Base-by-base conservation (phyloP, 768 basidiomycete species). In the Tulasnella sp. region DNA sequence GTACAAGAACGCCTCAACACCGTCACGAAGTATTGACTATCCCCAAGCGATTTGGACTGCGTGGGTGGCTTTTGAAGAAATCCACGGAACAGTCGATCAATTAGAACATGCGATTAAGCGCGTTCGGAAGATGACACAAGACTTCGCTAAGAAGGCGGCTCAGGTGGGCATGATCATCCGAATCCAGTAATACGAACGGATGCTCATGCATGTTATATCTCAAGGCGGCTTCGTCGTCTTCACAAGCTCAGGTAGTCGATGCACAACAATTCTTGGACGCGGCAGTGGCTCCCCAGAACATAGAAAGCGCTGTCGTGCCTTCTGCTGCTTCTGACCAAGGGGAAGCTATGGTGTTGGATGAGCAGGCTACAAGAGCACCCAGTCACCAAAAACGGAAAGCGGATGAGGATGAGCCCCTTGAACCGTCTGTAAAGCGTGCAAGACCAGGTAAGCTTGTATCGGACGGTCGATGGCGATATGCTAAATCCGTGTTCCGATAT, bases 41-140 rank as follows among this genome's bases (percentile, higher is more conserved):
- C 96, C 98, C 0, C 97, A 99, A 83, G 92, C 91, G 13, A 86
- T 99, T 10, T 97, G 94, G 91, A 94, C 96, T 77, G 91, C 93
- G 0, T 97, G 94, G 93, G 82, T 91, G 23, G 85, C 87, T n/a
- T 98, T 98, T 81, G 97, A 98, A 83, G 89, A 94, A 80, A 85
- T 92, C 4, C 87, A 95, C 81, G 97, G 97, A 0, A 87, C 89
- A 32, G 86, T 94, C 18, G 86, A 88, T 39, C 89, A 90, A 48
- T 86, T 94, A 39, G 90, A 93, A 51, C 57, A 44, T 48, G 79
- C 79, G 3, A 40, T 92, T 69, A 88, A 89, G 76, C 89, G 90
- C 79, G 86, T 94, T 29, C 89, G 92, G 80, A 89, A 88, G 80
- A 90, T 91, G 23, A 89, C 88, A 79, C 85, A 85, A 70, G 89